A percentile compares a stretch with the other conserved stretches of the same genome.
Evolutionary conservation across 2,329 filamentous ascomycete species (phyloP).

Genomic region (Metarhizium humberi): DNA sequence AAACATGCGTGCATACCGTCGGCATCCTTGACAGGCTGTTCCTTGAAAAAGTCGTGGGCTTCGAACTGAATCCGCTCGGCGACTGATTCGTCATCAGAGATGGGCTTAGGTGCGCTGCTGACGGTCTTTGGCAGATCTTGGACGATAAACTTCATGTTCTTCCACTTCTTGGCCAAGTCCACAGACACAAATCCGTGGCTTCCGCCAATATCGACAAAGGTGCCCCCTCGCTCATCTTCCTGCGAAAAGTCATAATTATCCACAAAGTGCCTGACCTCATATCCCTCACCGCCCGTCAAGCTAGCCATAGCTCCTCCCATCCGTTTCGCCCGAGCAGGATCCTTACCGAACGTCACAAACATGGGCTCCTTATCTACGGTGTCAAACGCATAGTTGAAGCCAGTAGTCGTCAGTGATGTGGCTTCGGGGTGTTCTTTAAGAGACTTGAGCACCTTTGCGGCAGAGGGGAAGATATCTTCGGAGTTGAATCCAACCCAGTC

Average conservation of each 20-base stretch:
- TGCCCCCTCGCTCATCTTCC: conserved; percentile 34
- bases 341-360: conserved; percentile 43
- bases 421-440: conserved; percentile 36
- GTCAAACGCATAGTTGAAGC: conserved; percentile 41
- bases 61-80: conserved; percentile 31
- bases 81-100: conserved; percentile 28
- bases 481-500: conserved; percentile 47
- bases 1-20: conserved; percentile 29
- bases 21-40: conserved; percentile 42
- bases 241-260: conserved; percentile 43
- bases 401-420: conserved; percentile 36
- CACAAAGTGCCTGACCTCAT: conserved; percentile 43
- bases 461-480: conserved; percentile 43
- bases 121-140: conserved; percentile 44
- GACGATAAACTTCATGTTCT: conserved; percentile 43
- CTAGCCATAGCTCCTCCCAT: conserved; percentile 47
- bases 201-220: conserved; percentile 50
- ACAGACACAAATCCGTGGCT: conserved; percentile 48
- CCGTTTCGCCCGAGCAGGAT: conserved; percentile 35
- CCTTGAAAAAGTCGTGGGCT: conserved; percentile 48
- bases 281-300: conserved; percentile 45
- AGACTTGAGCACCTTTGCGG: conserved; percentile 35
- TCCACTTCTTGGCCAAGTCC: conserved; percentile 41
- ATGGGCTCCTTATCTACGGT: conserved; percentile 43
- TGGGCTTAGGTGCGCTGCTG: conserved; percentile 33